phyloP scores from a whole-genome alignment of 106 monocot species.

The Allium cepa region DNA sequence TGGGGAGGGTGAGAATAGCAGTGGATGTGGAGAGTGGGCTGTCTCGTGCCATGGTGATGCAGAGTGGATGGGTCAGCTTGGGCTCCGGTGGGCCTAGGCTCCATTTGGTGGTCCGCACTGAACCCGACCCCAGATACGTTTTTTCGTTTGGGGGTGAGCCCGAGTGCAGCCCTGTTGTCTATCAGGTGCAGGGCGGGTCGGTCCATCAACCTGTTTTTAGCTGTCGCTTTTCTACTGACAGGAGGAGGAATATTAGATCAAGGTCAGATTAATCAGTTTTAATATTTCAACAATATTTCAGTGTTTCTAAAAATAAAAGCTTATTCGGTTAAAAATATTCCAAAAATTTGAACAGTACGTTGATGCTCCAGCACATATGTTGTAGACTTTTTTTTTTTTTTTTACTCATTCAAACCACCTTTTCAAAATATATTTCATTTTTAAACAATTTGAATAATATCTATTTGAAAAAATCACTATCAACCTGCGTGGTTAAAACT shows the following conservation, averaged over 20 bases:
- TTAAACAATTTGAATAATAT: no score
- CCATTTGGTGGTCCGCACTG: slow-evolving; percentile 69
- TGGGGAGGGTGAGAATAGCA: slow-evolving; percentile 39
- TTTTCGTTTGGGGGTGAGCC: slow-evolving; percentile 90
- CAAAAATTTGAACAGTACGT: no score
- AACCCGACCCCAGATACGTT: slow-evolving; percentile 77
- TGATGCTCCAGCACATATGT: no score
- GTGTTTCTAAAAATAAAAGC: not conserved
- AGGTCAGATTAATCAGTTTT: slow-evolving; percentile 11
- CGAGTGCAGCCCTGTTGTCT: slow-evolving; percentile 84
- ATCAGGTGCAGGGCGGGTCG: slow-evolving; percentile 42
- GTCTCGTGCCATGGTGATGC: slow-evolving; percentile 22
- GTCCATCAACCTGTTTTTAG: slow-evolving; percentile 68
- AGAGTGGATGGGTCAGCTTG: slow-evolving; percentile 53
- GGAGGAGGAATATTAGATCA: slow-evolving; percentile 32
- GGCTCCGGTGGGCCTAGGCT: slow-evolving; percentile 13
- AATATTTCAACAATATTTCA: not conserved
- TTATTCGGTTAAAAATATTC: no score
- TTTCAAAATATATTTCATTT: no score
- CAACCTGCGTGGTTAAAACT: no score
- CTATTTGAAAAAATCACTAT: no score
- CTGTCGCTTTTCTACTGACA: slow-evolving; percentile 54
- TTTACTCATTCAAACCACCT: no score
- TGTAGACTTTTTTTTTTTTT: no score
- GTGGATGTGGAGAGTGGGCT: slow-evolving; percentile 20